Base-by-base conservation (phyloP, 108 stramenopile genomes). In the Epipyxis sp. region DNA sequence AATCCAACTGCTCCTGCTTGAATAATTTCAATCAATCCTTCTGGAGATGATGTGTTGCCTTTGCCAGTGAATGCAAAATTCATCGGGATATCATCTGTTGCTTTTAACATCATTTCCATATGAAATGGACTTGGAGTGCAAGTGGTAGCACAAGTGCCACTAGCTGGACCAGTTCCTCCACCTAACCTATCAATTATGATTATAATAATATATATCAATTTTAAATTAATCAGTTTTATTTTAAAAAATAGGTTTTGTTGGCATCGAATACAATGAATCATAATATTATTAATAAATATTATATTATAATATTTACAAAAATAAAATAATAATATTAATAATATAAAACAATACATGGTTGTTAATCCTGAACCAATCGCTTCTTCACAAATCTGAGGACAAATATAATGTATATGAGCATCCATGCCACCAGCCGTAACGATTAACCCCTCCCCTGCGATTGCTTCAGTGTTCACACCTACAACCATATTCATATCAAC, bases 21-120 rank as follows among this genome's bases (percentile, higher is more conserved):
- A n/a, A 87, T 45, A 42, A 82, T 81, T 76, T 85, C 86, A 6
- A 59, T 50, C 42, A 86, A 59, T 0, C 86, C 86, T 42, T 80
- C 83, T 85, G 57, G 50, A 94, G 80, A 27, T 59, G 89, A 86
- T 34, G 93, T 91, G 77, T 98, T 98, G 1, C 97, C 97, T 86
- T 98, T 98, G 44, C 95, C 97, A 40, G 91, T 89, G 76, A 98
- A 96, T 57, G 95, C 97, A 86, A 98, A 95, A 83, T 98, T 98
- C 77, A 98, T 78, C 29, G 95, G 93, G 62, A 88, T 78, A 2
- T 80, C 67, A 82, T 98, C 97, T 20, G 95, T 95, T 41, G 94
- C 93, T 67, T 92, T 89, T 35, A 95, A 82, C 97, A 98, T 96
- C 92, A 95, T 94, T 85, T 95, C 90, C 57, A 96, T 88, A 37